Evolutionary conservation across 495 filamentous ascomycete genomes (phyloP), one percentile per base, ranked within the genome.

Genomic region (Cenococcum geophilum): DNA sequence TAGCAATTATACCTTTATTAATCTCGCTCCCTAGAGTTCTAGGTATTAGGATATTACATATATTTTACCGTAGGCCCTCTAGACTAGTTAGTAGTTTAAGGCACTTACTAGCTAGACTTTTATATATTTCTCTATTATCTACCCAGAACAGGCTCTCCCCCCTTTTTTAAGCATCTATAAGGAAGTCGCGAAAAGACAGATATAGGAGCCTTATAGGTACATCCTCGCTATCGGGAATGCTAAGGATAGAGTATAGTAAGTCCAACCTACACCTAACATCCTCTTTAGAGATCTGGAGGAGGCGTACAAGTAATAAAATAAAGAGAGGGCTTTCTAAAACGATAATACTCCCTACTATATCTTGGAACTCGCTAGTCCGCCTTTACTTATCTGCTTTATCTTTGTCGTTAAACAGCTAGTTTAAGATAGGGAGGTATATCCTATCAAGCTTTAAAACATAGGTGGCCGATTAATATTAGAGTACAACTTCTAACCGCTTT

Each of bases 131-230:
- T 64, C 61, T 66, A 63, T 78, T 71, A 59, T 59, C 63, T 74
- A 68, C n/a, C n/a, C n/a, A n/a, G n/a, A n/a, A n/a, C n/a, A n/a
- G n/a, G n/a, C n/a, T n/a, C n/a, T n/a, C n/a, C 14, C 48, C 42
- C 50, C 72, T 57, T 64, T 69, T 25, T 68, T 52, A 37, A 34
- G 62, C 49, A 63, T 77, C 70, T 43, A 82, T 55, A 21, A 83
- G 74, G 60, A 77, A 82, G 61, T 82, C 78, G 51, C 76, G 76
- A 61, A 83, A 79, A 22, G 77, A 81, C 20, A 72, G 72, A 62
- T 83, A 76, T 50, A 76, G 73, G 2, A 77, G 65, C 22, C 71
- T 69, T 25, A 82, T 57, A 16, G 72, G 73, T 20, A 42, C 27
- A 34, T 62, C 52, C n/a, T 56, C 3, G 35, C 73, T 57, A 8